Evolutionary conservation across 2,329 filamentous ascomycete species (phyloP), one percentile per base, ranked within the genome.

Genomic region (Colletotrichum musicola): DNA sequence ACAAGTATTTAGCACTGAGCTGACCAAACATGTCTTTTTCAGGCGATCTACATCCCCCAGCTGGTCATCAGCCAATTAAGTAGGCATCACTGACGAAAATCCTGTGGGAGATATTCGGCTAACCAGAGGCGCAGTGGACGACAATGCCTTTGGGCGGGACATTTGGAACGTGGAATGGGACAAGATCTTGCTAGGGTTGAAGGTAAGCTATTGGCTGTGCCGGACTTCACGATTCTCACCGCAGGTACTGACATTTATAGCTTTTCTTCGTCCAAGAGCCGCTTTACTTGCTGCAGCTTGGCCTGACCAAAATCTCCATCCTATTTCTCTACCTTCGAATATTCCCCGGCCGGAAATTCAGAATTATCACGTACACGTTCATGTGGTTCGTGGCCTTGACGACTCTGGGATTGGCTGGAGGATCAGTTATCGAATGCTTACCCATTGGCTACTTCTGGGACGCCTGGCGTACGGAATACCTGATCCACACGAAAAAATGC

Each of bases 401-500:
- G 9, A 55, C 50, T 4, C 9, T 20, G 2, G 10, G 25, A 4
- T 49, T 62, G 4, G 49, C 53, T 16, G 49, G 47, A 20, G 59
- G 47, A 12, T 62, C 59, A 3, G 47, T 62, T 1, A 10, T 62
- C 25, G 49, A 62, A 47, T 56, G 60, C 40, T 55, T 54, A n/a
- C 60, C 50, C 7, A n/a, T 62, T 18, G 50, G 60, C 9, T 62
- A 55, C n/a, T 56, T 62, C 18, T 62, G 50, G 60, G 50, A 62
- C 12, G 49, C 25, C 27, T 62, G 50, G 60, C 20, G 47, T 12
- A 62, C 60, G 12, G 60, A 62, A 16, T 62, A 62, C 18, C 13
- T 62, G 1, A 47, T 62, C 1, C 40, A 56, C 40, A 50, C 60
- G 14, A 62, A 30, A n/a, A 62, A 55, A n/a, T 62, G 60, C 20